A percentile compares a stretch with the other conserved stretches of the same genome.
Conservation (phyloP, 2,329 filamentous ascomycete genomes). For the Phyllosticta citriasiana region DNA sequence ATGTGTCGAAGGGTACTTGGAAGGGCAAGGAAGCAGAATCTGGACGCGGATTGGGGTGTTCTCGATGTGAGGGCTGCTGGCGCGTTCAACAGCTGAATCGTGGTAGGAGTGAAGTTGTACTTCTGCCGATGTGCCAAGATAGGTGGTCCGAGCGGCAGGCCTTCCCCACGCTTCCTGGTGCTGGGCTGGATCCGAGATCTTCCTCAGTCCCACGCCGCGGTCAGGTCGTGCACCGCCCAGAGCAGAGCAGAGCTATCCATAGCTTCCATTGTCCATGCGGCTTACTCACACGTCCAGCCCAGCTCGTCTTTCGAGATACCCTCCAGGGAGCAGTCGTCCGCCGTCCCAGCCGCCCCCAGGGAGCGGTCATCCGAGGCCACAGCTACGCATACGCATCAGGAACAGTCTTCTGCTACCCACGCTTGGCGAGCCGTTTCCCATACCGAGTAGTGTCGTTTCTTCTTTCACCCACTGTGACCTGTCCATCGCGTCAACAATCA, state of each 20-base stretch:
- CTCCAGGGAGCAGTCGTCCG: no score
- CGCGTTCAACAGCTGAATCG: constrained; percentile 3
- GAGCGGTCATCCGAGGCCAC: no score
- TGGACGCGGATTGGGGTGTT: constrained; percentile 1
- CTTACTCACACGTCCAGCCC: not conserved
- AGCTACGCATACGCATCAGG: no score
- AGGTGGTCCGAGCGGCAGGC: not conserved
- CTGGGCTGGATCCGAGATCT: not conserved
- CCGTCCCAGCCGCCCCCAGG: no score
- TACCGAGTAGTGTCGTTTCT: no score
- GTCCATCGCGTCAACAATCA: not conserved
- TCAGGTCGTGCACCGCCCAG: constrained; percentile 6
- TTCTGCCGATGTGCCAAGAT: not conserved
- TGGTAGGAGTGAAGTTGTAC: constrained; percentile 3
- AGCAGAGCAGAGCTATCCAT: not conserved
- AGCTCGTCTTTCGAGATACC: not conserved
- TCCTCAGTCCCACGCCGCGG: not conserved
- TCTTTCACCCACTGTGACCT: no score
- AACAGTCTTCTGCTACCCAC: no score
- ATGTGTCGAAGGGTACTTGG: constrained; percentile 1
- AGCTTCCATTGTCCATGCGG: not conserved
- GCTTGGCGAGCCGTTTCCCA: no score
- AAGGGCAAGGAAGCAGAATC: not conserved
- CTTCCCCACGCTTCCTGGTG: constrained; percentile 2
- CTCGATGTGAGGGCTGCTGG: constrained; percentile 2